A percentile compares a stretch with the other conserved stretches of the same genome.
phyloP scores from a whole-genome alignment of 176 grass and related monocot genomes.

The Triticum turgidum region DNA sequence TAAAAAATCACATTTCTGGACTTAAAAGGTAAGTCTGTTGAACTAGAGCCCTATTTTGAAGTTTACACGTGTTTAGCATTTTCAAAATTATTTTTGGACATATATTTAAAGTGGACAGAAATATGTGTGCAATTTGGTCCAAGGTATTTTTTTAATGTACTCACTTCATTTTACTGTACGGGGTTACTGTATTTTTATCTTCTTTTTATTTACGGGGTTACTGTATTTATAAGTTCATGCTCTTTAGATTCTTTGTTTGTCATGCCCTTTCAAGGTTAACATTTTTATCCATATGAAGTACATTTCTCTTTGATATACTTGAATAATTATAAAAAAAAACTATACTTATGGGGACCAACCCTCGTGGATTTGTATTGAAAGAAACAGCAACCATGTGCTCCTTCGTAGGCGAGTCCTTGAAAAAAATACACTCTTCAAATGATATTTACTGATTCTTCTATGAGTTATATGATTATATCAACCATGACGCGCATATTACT shows the following conservation, averaged over 20 bases:
- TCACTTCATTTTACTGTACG: background rate
- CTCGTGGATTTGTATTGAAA: background rate
- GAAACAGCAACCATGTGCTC: background rate
- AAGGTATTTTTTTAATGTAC: background rate
- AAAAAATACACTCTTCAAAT: background rate
- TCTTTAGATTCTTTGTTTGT: background rate
- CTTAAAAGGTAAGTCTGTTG: conserved; percentile 50
- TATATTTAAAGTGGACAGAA: background rate
- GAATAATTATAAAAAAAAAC: background rate
- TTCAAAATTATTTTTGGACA: background rate
- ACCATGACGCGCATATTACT: background rate
- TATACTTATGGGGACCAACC: background rate
- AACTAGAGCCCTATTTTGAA: background rate
- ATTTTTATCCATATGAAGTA: background rate
- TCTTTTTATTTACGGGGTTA: background rate
- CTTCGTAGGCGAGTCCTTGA: background rate
- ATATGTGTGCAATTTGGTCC: background rate
- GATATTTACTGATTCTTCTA: background rate
- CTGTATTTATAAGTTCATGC: background rate
- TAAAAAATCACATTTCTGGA: conserved; percentile 58
- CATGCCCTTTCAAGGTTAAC: background rate
- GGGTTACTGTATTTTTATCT: background rate
- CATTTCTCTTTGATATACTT: conserved; percentile 10
- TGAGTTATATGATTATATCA: background rate
- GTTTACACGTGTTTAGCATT: background rate